phyloP scores from a whole-genome alignment of 1,284 basidiomycete genomes.

The Prillingera fragicola region DNA sequence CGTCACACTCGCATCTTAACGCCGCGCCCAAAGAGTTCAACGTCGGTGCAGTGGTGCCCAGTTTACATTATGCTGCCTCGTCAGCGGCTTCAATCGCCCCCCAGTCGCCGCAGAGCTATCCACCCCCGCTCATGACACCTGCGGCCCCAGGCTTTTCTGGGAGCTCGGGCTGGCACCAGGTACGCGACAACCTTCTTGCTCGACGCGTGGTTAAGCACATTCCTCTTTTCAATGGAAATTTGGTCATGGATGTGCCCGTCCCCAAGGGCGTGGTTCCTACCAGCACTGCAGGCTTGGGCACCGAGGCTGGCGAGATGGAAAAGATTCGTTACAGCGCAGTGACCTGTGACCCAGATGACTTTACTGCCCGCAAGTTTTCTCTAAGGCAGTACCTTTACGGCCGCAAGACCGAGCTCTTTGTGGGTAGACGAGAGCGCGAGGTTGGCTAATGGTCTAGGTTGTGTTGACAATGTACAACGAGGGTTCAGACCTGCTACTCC shows the following conservation, averaged over 20 bases:
- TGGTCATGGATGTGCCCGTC: constrained; percentile 73
- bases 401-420: constrained; percentile 81
- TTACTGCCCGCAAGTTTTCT: constrained; percentile 59
- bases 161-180: constrained; percentile 36
- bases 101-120: constrained; percentile 7
- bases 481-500: constrained; percentile 75
- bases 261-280: constrained; percentile 56
- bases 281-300: constrained; percentile 43
- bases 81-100: constrained; percentile 2
- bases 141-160: constrained; percentile 25
- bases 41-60: constrained; percentile 33
- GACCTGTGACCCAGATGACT: constrained; percentile 54
- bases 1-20: constrained; percentile 25
- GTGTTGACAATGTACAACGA: constrained; percentile 97
- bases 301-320: constrained; percentile 68
- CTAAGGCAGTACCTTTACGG: constrained; percentile 77
- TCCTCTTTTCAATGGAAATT: constrained; percentile 72
- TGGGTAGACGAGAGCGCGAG: constrained; percentile 16
- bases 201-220: constrained; percentile 65
- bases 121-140: constrained; percentile 10
- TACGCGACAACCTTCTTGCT: constrained; percentile 37
- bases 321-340: constrained; percentile 62
- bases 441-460: constrained; percentile 50
- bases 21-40: constrained; percentile 30
- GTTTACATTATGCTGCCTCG: constrained; percentile 5